A percentile compares a stretch with the other conserved stretches of the same genome.
These are phyloP conservation scores for Fusarium newnesense DNA, from an alignment of 2,329 filamentous ascomycete species.

Conservation along the genomic window DNA sequence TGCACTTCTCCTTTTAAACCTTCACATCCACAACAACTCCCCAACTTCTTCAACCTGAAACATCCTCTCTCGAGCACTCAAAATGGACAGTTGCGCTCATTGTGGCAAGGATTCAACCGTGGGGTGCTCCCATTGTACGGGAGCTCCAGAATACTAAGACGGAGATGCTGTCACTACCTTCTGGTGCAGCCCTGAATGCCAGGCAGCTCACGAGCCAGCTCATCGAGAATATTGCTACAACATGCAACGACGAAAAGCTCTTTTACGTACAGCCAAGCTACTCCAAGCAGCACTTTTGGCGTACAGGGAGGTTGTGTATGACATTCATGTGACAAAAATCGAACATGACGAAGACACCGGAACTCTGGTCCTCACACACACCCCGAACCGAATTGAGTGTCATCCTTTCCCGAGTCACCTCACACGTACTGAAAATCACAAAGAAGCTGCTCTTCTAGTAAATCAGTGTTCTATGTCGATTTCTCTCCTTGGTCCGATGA, in stretches of 20 bases:
- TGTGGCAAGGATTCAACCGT: slow-evolving; percentile 7
- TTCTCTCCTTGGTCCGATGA: slow-evolving; percentile 19
- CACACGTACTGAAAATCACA: slow-evolving; percentile 6
- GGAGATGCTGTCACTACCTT: slow-evolving; percentile 7
- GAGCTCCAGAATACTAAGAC: slow-evolving; percentile 18
- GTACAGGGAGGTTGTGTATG: slow-evolving; percentile 13
- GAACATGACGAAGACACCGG: neutral
- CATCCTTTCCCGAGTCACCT: slow-evolving; percentile 9
- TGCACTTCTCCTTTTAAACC: neutral
- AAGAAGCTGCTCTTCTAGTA: slow-evolving; percentile 12
- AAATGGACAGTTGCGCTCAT: slow-evolving; percentile 13
- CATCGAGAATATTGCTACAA: slow-evolving; percentile 19
- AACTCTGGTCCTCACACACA: slow-evolving; percentile 8
- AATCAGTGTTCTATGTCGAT: slow-evolving; percentile 9
- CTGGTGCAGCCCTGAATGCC: slow-evolving; percentile 26
- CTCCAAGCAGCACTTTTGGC: slow-evolving; percentile 19
- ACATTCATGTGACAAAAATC: slow-evolving; percentile 3
- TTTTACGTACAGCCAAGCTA: slow-evolving; percentile 5
- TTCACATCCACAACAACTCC: neutral
- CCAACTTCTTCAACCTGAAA: neutral
- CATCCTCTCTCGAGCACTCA: neutral
- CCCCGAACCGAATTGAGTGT: neutral
- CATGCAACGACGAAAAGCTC: slow-evolving; percentile 6
- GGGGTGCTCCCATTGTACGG: slow-evolving; percentile 2
- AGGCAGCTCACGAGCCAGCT: slow-evolving; percentile 1